phyloP scores from a whole-genome alignment of 768 basidiomycete genomes.

The Pleurotus eryngii region DNA sequence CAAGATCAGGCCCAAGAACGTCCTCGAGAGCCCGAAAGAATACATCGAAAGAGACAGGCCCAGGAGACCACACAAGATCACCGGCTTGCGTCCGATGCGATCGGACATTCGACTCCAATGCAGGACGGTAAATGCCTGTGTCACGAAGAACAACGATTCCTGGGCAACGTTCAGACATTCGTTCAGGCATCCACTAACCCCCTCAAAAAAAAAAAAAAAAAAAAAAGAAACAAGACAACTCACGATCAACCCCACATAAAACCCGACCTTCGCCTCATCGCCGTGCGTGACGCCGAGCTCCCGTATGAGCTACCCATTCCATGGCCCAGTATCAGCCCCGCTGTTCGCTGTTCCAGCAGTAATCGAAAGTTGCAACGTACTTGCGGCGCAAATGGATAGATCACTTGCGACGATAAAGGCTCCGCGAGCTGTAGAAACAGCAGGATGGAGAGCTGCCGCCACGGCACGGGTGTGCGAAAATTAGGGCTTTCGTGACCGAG shows the following conservation, averaged over 20 bases:
- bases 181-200: too few species aligned
- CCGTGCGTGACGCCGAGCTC: conserved; percentile 68
- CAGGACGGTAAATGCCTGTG: conserved; percentile 44
- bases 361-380: conserved; percentile 27
- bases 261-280: conserved; percentile 67
- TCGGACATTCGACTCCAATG: conserved; percentile 55
- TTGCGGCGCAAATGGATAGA: conserved; percentile 73
- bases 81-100: conserved; percentile 45
- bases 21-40: conserved; percentile 47
- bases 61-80: conserved; percentile 41
- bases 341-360: not conserved
- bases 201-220: too few species aligned
- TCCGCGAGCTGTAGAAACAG: conserved; percentile 73
- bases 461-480: conserved; percentile 58
- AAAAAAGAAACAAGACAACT: not conserved
- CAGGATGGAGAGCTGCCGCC: conserved; percentile 65
- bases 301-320: conserved; percentile 32
- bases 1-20: conserved; percentile 38
- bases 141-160: conserved; percentile 52
- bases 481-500: not conserved
- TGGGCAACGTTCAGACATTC: conserved; percentile 12
- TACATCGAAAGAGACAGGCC: conserved; percentile 44
- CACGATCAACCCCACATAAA: conserved; percentile 78
- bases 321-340: too few species aligned
- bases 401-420: conserved; percentile 71